Evolutionary conservation across 768 basidiomycete genomes (phyloP), one percentile per base, ranked within the genome.

Genomic region (Tulasnella sp.): DNA sequence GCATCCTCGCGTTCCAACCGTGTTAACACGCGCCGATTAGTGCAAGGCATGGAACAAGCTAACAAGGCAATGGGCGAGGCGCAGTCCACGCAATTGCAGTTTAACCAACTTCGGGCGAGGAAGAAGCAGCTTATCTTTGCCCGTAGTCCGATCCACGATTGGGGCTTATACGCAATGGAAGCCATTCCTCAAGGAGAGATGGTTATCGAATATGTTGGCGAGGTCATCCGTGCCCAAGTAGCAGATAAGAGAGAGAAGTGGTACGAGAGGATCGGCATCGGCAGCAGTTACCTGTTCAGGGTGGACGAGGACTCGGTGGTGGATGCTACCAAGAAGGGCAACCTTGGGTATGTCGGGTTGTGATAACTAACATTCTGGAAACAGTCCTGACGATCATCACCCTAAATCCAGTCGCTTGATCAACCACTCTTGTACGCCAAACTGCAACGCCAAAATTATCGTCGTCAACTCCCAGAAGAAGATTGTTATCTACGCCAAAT

Each of bases 161-260:
- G 94, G 87, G 96, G 96, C 3, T 68, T 99, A 65, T 99, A 97
- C 67, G 93, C 96, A 29, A 87, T 96, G 86, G 96, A 99, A 74
- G 80, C 81, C 65, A 97, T 99, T 62, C 80, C 85, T 5, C 73
- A 79, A 35, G 91, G 91, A 3, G 96, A 99, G 72, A 97, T 99
- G 92, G 94, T 99, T 29, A 97, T 98, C 70, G 96, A 99, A 72
- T 99, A 99, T 66, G 96, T 99, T 6, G 96, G 96, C 17, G 96
- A 99, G 75, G 78, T 97, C 61, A 91, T 97, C 62, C 78, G 96
- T 8, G 89, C 91, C 41, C 85, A 87, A 65, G 89, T 97, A 9
- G 96, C 96, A 25, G 96, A 98, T 64, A 90, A 92, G 68, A 78
- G 96, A 48, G 96, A 99, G 75, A 94, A 96, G 74, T 80, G 83